These are phyloP conservation scores for Xerophyta viscosa DNA, from an alignment of 106 monocot genomes.

Conservation along the genomic window DNA sequence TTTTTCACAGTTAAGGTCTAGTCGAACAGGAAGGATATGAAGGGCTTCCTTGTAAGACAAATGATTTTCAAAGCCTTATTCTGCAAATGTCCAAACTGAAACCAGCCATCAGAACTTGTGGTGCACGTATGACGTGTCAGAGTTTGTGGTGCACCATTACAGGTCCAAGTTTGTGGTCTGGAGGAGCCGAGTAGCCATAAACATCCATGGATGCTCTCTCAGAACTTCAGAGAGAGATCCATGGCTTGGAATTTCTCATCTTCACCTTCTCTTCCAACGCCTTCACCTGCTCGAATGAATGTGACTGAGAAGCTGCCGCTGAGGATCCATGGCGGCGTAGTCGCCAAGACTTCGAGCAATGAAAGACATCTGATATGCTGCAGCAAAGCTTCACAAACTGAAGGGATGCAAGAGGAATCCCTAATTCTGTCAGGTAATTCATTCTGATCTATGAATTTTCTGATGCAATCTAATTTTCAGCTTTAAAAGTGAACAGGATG, in stretches of 20 bases:
- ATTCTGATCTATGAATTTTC: not conserved
- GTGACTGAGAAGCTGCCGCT: not conserved
- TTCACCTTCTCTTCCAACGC: slow-evolving; percentile 19
- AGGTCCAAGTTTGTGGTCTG: not conserved
- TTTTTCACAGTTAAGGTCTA: no score
- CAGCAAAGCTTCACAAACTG: slow-evolving; percentile 19
- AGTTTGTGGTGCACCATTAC: not conserved
- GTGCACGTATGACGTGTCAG: not conserved
- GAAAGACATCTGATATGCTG: slow-evolving; percentile 1
- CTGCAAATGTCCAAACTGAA: no score
- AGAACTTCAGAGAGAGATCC: slow-evolving; percentile 7
- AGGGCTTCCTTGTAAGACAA: no score
- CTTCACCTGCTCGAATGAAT: slow-evolving; percentile 3
- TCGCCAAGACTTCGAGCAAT: slow-evolving; percentile 8
- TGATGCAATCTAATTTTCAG: no score
- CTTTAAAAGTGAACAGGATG: no score
- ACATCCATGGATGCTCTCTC: not conserved
- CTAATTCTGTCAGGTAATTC: not conserved
- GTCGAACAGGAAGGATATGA: no score
- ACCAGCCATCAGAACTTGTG: no score
- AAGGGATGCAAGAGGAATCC: slow-evolving; percentile 16
- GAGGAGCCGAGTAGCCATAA: no score
- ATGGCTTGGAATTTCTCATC: slow-evolving; percentile 41
- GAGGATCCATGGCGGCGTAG: slow-evolving; percentile 2
- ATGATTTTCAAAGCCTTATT: no score